These are phyloP conservation scores for Arthroderma sp. DNA, from an alignment of 2,329 filamentous ascomycete species.

Conservation along the genomic window DNA sequence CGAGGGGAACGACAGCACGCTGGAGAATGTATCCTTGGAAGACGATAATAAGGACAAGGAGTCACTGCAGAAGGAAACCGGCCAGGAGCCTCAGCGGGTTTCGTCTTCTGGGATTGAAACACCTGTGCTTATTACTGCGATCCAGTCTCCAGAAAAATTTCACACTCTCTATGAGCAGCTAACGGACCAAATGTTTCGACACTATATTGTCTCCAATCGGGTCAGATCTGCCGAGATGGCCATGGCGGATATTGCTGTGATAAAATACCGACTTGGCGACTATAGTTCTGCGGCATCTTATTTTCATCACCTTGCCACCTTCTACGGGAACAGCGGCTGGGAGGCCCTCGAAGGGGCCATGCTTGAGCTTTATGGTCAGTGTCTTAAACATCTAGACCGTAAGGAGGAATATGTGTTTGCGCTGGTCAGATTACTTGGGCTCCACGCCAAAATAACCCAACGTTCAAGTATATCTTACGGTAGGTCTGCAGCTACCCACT, in stretches of 20 bases:
- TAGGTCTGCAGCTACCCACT: conserved; percentile 17
- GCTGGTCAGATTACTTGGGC: conserved; percentile 51
- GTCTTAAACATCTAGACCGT: conserved; percentile 61
- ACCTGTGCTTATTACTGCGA: conserved; percentile 46
- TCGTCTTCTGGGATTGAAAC: conserved; percentile 39
- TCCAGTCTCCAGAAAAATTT: conserved; percentile 51
- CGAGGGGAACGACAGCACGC: conserved; percentile 23
- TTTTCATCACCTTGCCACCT: conserved; percentile 64
- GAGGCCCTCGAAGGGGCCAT: conserved; percentile 66
- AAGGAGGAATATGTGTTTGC: conserved; percentile 69
- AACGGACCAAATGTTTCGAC: conserved; percentile 71
- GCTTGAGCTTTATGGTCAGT: conserved; percentile 73
- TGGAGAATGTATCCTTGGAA: conserved; percentile 21
- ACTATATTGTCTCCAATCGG: conserved; percentile 69
- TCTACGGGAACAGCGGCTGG: conserved; percentile 70
- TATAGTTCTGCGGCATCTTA: conserved; percentile 60
- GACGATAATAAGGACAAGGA: conserved; percentile 13
- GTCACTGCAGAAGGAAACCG: neutral
- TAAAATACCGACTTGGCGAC: conserved; percentile 67
- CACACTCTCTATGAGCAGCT: conserved; percentile 58
- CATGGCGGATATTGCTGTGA: conserved; percentile 70
- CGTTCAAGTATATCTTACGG: conserved; percentile 17
- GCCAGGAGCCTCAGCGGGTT: conserved; percentile 3
- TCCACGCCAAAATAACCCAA: conserved; percentile 23
- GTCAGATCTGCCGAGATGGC: conserved; percentile 62